Base-by-base conservation (phyloP, 1,284 basidiomycete species). In the Marasmius fiardii region DNA sequence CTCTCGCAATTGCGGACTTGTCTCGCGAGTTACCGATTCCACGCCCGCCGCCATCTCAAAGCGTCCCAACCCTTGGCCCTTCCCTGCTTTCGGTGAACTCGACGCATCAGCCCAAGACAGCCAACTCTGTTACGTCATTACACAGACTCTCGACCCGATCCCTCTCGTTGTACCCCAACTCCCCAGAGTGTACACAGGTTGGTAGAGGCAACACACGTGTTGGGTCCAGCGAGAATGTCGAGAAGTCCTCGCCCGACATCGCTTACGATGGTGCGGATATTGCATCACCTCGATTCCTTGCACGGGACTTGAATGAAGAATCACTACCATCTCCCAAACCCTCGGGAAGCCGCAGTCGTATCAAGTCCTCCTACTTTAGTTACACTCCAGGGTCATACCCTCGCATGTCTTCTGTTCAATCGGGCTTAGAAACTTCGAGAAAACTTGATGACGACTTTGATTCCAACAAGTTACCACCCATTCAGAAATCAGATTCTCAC, bases 141-240 rank as follows among this genome's bases (percentile, higher is more conserved):
- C 95, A 93, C 45, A 95, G 82, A 53, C 70, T 82, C 24, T 85
- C 82, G 21, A 70, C 70, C 0, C 68, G 77, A 21, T 85, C 83
- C 20, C 68, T 74, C 56, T 83, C 82, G 0, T 67, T 83, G 28
- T 83, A 85, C 63, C 76, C 81, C 4, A 68, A 65, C 41, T 77
- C 81, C 24, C 76, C 78, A 18, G 23, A 20, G 28, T 7, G 20
- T 24, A 70, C 21, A 53, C 52, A 51, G 59, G 76, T 77, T 5
- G 78, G 26, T 5, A 6, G 44, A 23, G 18, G 11, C 24, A n/a
- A 12, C 12, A 16, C 8, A 14, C 4, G 26, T 28, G 31, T 12
- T n/a, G 26, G n/a, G 14, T 26, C 26, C 12, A 14, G 11, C 47
- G 20, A 18, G 11, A 26, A 33, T 24, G 20, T 69, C 45, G 67